These are phyloP conservation scores for Cylindrotheca fusiformis DNA, from an alignment of 108 stramenopile genomes.

Conservation along the genomic window DNA sequence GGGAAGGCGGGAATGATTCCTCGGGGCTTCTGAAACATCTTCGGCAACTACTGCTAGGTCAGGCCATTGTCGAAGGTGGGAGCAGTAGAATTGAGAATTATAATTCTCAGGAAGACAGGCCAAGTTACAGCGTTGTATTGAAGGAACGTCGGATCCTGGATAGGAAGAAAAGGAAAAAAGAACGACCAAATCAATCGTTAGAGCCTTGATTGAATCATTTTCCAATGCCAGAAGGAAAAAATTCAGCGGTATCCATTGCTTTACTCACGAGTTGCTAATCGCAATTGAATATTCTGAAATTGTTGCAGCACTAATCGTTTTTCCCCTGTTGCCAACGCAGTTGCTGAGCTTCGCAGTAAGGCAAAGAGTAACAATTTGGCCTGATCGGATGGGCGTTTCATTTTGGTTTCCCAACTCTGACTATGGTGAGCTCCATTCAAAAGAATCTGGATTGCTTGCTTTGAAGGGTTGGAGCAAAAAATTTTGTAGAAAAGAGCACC, in stretches of 20 bases:
- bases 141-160: conserved; percentile 58
- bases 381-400: conserved; percentile 45
- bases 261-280: conserved; percentile 53
- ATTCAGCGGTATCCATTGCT: neutral
- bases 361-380: conserved; percentile 60
- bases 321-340: conserved; percentile 45
- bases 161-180: neutral
- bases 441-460: too few species aligned
- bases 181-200: neutral
- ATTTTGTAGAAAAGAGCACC: too few species aligned
- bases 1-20: neutral
- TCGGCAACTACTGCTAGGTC: conserved; percentile 83
- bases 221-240: too few species aligned
- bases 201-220: neutral
- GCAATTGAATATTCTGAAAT: conserved; percentile 46
- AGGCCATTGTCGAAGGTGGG: conserved; percentile 83
- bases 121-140: conserved; percentile 79
- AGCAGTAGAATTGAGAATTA: conserved; percentile 72
- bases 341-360: conserved; percentile 57
- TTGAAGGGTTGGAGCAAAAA: too few species aligned
- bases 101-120: conserved; percentile 91
- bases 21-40: conserved; percentile 18
- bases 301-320: conserved; percentile 12
- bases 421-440: too few species aligned
- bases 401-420: conserved; percentile 6